Base-by-base conservation (phyloP, 2,329 filamentous ascomycete species). In the Biscogniauxia sp. region DNA sequence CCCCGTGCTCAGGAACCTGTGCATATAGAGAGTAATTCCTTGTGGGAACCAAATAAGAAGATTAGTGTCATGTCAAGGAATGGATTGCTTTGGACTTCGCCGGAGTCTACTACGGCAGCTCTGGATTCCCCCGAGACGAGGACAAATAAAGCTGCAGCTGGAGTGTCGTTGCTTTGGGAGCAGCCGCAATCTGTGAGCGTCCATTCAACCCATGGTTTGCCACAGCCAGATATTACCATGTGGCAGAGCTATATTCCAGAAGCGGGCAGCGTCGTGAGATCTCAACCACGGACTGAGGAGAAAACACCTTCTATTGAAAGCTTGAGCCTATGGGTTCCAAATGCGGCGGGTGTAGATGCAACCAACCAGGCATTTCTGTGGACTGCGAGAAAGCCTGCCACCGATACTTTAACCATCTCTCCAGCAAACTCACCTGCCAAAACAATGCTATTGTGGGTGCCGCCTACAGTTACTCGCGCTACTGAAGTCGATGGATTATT, bases 21-120 rank as follows among this genome's bases (percentile, higher is more conserved):
- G 17, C 58, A 66, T 15, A 70, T 80, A 41, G 71, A 77, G 61
- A 79, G 76, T 65, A 69, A 67, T 17, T 60, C 72, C 8, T 7
- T 51, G 2, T 51, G 50, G 50, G 19, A 7, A 17, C 20, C 50
- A 23, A 17, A 20, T 11, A 13, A 51, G 19, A 20, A 20, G 23
- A 17, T 7, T 13, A 25, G 6, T n/a, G n/a, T n/a, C 19, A 20
- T 20, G 19, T 51, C 50, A 5, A 3, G 19, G 5, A 5, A 23
- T 20, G 50, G 19, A 51, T 17, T 51, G 15, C 50, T 51, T 13
- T 51, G 50, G 50, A 19, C 7, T 51, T 5, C 50, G 23, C 50
- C 19, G 11, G 19, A 51, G 2, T 25, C 50, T 25, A 19, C 2
- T 13, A 5, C 13, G 5, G 17, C 37, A 17, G 11, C 17, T n/a